Evolutionary conservation across 257 asterid genomes (phyloP), one percentile per base, ranked within the genome.

Genomic region (Plantago major): DNA sequence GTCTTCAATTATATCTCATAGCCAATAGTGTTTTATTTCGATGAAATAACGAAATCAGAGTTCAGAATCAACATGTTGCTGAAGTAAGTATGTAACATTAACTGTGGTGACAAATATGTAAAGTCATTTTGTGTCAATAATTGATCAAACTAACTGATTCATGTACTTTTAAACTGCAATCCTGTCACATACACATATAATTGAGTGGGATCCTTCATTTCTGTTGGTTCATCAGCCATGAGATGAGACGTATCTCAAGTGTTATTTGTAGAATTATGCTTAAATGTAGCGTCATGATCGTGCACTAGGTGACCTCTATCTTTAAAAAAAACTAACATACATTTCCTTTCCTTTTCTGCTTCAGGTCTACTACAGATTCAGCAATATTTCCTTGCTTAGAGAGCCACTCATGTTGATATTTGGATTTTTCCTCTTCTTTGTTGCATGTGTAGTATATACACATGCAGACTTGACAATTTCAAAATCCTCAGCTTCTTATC

Each of bases 381-480:
- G 78, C 94, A 84, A 68, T 65, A 68, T 92, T 55, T 84, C 95
- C 67, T 79, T 92, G 79, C 74, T 92, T 38, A 73, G 71, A 72
- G 97, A 92, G 76, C 99, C 97, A 50, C 64, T 84, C 78, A 92
- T 92, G 97, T 69, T 92, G 84, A 72, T 92, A 57, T 83, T 82
- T 62, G 99, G 97, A 53, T 86, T 89, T 79, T 83, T 92, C 85
- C 78, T 86, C 76, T 74, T 89, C 60, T 92, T 92, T 33, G 75
- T 79, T 60, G 88, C 90, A 55, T 92, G 99, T 71, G 64, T 89
- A 42, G 68, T 78, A 47, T 92, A 92, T 71, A 70, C 72, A 45
- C 97, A 69, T 61, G 93, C 89, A 67, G 99, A 92, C 88, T 73
- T 92, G 80, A 92, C 97, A 58, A 92, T 92, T 74, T 92, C 99